Conservation (phyloP, 768 basidiomycete species). For the Pisolithus marmoratus region DNA sequence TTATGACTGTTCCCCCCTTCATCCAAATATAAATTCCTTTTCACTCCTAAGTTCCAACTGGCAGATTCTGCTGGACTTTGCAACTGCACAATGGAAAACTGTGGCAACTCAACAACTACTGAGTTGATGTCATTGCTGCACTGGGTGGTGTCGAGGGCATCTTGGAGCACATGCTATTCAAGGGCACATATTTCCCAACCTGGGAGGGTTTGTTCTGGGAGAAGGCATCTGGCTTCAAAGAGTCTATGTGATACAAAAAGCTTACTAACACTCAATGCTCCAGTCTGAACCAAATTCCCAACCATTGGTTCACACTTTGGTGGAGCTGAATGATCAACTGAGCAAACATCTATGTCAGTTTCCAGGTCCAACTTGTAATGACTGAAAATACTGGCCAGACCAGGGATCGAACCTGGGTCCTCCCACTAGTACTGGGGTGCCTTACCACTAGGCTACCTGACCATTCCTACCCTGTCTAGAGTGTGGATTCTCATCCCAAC, state of each 20-base stretch:
- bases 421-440: no score
- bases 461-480: no score
- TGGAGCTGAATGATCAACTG: conserved; percentile 99
- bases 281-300: conserved; percentile 96
- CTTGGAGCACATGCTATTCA: conserved; percentile 94
- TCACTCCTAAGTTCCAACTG: no score
- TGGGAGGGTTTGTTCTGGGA: conserved; percentile 99
- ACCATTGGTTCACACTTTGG: conserved; percentile 98
- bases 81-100: conserved; percentile 95
- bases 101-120: conserved; percentile 97
- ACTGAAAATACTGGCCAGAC: no score
- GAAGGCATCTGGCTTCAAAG: conserved; percentile 95
- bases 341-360: conserved; percentile 99
- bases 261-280: conserved; percentile 98
- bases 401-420: no score
- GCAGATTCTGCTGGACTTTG: conserved; percentile 99
- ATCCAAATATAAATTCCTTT: no score
- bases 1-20: no score
- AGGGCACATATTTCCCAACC: conserved; percentile 95
- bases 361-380: conserved; percentile 99
- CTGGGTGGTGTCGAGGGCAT: conserved; percentile 96
- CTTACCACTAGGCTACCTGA: no score
- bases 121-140: conserved; percentile 98
- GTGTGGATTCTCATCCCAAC: no score
- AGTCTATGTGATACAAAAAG: conserved; percentile 94